Percentiles rank a stretch among this genome's conserved stretches.
phyloP scores from a whole-genome alignment of 371 early-diverging fungal species.

The Saksenaea oblongispora region DNA sequence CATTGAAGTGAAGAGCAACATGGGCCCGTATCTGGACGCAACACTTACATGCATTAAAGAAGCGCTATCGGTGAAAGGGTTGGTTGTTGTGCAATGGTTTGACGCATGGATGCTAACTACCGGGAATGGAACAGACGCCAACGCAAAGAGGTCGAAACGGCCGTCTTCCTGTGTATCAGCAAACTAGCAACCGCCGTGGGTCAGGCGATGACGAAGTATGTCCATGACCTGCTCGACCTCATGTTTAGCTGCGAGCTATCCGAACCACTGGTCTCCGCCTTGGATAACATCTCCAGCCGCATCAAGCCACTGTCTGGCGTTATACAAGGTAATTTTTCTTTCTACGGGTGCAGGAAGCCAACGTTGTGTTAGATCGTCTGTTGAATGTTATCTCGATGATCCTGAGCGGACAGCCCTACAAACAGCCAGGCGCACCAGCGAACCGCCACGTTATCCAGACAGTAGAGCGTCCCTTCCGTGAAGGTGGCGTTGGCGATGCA shows the following conservation, averaged over 20 bases:
- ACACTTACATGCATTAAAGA: constrained; percentile 78
- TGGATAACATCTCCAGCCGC: constrained; percentile 78
- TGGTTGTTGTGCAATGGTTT: not conserved
- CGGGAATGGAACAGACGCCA: constrained; percentile 41
- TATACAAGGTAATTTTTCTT: constrained; percentile 78
- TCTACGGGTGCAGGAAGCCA: not conserved
- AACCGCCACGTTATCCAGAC: constrained; percentile 40
- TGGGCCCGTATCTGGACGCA: constrained; percentile 80
- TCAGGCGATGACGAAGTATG: constrained; percentile 81
- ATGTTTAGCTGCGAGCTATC: constrained; percentile 91
- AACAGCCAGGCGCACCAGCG: constrained; percentile 77
- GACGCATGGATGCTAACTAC: not conserved
- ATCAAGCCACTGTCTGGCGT: constrained; percentile 81
- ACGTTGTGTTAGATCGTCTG: constrained; percentile 65
- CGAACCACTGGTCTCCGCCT: constrained; percentile 78
- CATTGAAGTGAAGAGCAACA: constrained; percentile 78
- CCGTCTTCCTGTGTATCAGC: constrained; percentile 84
- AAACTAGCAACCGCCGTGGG: constrained; percentile 91
- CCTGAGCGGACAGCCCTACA: constrained; percentile 84
- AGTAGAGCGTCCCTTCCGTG: constrained; percentile 49
- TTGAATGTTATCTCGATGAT: constrained; percentile 89
- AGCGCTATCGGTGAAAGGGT: constrained; percentile 58
- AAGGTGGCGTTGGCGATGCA: constrained; percentile 49
- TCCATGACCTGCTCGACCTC: constrained; percentile 87
- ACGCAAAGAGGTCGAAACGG: constrained; percentile 64